A percentile compares a stretch with the other conserved stretches of the same genome.
Evolutionary conservation across 1,284 basidiomycete genomes (phyloP).

Genomic region (Meira miltonrushii): DNA sequence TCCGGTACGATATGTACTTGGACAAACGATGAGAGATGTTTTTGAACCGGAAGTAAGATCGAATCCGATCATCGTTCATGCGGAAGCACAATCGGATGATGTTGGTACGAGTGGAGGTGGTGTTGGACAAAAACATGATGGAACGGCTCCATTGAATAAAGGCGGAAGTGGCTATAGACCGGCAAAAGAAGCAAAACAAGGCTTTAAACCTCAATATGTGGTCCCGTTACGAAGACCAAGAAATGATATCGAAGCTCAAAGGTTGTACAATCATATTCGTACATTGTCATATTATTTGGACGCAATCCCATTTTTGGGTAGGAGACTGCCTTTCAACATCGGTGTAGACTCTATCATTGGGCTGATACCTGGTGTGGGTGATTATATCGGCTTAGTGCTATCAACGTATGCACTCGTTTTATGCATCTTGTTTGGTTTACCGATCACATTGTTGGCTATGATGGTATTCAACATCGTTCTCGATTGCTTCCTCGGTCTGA

Average conservation of each 20-base stretch:
- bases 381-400: constrained; percentile 39
- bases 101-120: no score
- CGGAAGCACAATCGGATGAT: constrained; percentile 7
- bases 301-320: constrained; percentile 24
- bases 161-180: no score
- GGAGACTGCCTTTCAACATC: constrained; percentile 30
- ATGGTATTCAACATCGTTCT: constrained; percentile 46
- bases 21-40: neutral
- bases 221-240: constrained; percentile 9
- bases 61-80: constrained; percentile 7
- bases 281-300: constrained; percentile 41
- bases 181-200: neutral
- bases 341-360: constrained; percentile 37
- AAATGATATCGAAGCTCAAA: constrained; percentile 39
- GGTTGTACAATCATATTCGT: constrained; percentile 47
- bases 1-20: constrained; percentile 1
- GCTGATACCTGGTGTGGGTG: constrained; percentile 44
- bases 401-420: constrained; percentile 46
- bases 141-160: no score
- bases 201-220: constrained; percentile 10
- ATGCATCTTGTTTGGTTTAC: constrained; percentile 42
- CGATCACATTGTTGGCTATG: constrained; percentile 25
- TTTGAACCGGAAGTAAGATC: constrained; percentile 3
- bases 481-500: constrained; percentile 41
- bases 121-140: no score